These are phyloP conservation scores for Xylaria telfairii DNA, from an alignment of 495 filamentous ascomycete genomes.

Conservation along the genomic window DNA sequence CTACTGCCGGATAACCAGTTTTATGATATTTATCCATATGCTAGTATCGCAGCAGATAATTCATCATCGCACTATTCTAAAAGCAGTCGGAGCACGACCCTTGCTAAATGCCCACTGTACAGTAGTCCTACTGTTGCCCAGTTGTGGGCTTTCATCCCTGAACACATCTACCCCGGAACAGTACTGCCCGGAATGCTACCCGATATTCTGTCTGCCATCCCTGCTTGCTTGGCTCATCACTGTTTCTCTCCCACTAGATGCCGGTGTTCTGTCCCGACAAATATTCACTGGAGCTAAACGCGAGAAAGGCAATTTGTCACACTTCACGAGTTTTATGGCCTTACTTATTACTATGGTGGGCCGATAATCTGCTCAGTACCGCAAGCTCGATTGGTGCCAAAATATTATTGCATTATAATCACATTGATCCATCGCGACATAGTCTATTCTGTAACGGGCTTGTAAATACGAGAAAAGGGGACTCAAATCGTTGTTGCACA, in stretches of 20 bases:
- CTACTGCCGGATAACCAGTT: constrained; percentile 1
- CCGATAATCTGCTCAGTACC: neutral
- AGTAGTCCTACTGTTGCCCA: no score
- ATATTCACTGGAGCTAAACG: neutral
- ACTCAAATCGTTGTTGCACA: neutral
- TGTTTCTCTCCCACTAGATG: neutral
- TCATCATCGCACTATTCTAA: neutral
- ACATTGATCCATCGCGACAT: neutral
- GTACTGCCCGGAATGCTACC: neutral
- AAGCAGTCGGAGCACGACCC: neutral
- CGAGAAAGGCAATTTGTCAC: neutral
- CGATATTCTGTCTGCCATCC: neutral
- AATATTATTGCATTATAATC: neutral
- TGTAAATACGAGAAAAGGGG: neutral
- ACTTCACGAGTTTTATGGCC: neutral
- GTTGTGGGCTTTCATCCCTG: neutral
- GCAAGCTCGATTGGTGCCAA: neutral
- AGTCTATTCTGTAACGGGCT: neutral
- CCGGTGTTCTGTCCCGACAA: neutral
- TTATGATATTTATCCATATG: constrained; percentile 9
- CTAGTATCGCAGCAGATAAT: neutral
- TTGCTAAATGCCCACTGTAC: neutral
- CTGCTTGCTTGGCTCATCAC: neutral
- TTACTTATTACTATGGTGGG: neutral
- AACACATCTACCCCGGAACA: neutral